Evolutionary conservation across 1,139 yeast species (phyloP), one percentile per base, ranked within the genome.

Genomic region (Pichia norvegensis): DNA sequence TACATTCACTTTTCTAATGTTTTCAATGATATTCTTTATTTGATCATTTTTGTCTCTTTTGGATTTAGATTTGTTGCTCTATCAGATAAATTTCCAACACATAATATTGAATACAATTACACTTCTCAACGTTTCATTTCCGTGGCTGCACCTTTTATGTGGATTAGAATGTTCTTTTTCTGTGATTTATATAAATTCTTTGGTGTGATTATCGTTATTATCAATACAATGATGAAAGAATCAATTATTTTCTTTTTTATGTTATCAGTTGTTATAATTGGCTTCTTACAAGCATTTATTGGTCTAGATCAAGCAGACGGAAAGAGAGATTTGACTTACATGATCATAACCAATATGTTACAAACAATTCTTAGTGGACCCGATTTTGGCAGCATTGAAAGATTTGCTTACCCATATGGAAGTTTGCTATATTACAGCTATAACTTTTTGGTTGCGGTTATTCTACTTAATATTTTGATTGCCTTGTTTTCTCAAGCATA

Each of bases 271-370:
- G 80, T 87, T 31, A 79, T 84, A 49, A 64, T 82, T 46, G 96
- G 96, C 0, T 87, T 87, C 64, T 67, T 85, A 47, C 95, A 87
- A 60, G 95, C 95, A 0, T 85, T 87, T 64, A 66, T 87, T 43
- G 95, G 95, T 2, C 69, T 87, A 46, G 96, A 87, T 65, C 83
- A 86, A 29, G 83, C 94, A 8, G 96, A 87, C 63, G 95, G 95
- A 52, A 77, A 76, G 49, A 71, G 81, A 51, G 95, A 86, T 55
- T 83, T 85, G 35, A 83, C 95, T 1, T 66, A 68, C 36, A 70
- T 77, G 41, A 81, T 86, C 41, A 64, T 86, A 42, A 67, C 78
- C 19, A 80, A 83, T 29, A 72, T 87, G 66, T 70, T 83, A 36
- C 77, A 82, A 50, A 82, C 94, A 0, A 76, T 53, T 27, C 38